These are phyloP conservation scores for Iris macrosiphon DNA, from an alignment of 106 monocot species.

Conservation along the genomic window DNA sequence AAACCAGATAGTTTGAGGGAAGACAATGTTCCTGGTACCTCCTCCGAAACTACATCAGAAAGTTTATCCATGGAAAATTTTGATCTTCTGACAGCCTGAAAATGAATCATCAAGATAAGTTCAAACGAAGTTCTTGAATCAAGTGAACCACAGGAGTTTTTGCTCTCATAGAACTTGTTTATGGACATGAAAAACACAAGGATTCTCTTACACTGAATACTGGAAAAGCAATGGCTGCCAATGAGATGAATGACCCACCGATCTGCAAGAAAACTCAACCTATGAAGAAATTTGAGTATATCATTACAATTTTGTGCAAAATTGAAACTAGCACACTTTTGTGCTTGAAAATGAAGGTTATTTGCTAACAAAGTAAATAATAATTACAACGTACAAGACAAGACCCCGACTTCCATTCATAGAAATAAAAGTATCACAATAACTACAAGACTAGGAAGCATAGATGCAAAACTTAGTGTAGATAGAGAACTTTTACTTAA, in stretches of 20 bases:
- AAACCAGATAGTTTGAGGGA: constrained; percentile 32
- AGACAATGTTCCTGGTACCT: constrained; percentile 40
- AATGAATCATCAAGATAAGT: background rate
- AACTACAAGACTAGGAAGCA: no score
- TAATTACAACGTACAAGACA: no score
- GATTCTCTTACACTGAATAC: constrained; percentile 18
- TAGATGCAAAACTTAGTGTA: no score
- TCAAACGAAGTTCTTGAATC: background rate
- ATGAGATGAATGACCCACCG: constrained; percentile 23
- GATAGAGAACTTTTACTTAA: no score
- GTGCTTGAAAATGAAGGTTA: no score
- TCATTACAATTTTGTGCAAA: no score
- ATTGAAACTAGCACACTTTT: no score
- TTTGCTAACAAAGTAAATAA: no score
- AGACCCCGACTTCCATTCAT: no score
- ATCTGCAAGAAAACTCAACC: constrained; percentile 21
- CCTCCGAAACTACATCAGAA: constrained; percentile 29
- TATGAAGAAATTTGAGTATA: no score
- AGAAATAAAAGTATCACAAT: no score
- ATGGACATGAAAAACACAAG: background rate
- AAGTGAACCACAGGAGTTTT: background rate
- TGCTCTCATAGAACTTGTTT: background rate
- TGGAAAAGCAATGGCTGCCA: constrained; percentile 24
- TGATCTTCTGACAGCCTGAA: constrained; percentile 18
- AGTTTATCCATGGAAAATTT: constrained; percentile 23